Percentiles rank a stretch among this genome's conserved stretches.
Conservation (phyloP, 2,329 filamentous ascomycete genomes). For the Monilinia laxa region DNA sequence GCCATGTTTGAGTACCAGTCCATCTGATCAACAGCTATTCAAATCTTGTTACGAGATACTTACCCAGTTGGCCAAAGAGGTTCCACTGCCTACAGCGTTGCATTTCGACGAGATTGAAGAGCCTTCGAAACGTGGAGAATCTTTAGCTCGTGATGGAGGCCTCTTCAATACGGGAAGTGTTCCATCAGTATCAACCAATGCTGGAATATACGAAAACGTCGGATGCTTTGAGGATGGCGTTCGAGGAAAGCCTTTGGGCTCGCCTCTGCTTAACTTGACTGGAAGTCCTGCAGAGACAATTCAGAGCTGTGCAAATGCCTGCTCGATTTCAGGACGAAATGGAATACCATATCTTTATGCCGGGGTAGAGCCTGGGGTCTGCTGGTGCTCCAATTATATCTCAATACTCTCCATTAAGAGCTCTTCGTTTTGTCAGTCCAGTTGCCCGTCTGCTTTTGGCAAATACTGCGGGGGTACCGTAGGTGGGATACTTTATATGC, state of each 20-base stretch:
- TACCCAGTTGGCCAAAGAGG: not conserved
- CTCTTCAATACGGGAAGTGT: constrained; percentile 11
- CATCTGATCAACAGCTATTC: not conserved
- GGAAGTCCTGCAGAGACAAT: not conserved
- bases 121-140: not conserved
- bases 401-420: constrained; percentile 1
- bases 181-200: not conserved
- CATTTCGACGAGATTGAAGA: not conserved
- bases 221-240: constrained; percentile 16
- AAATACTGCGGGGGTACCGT: constrained; percentile 4
- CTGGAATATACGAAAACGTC: not conserved
- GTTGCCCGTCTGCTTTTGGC: not conserved
- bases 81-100: not conserved
- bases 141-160: not conserved
- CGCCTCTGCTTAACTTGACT: constrained; percentile 1
- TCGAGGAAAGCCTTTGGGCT: constrained; percentile 1
- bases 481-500: constrained; percentile 1
- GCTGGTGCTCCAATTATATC: constrained; percentile 14
- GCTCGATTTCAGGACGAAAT: not conserved
- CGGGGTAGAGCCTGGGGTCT: constrained; percentile 12
- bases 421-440: constrained; percentile 10
- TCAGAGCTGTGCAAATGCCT: constrained; percentile 12
- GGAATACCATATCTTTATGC: constrained; percentile 7
- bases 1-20: not conserved
- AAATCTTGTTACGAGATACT: constrained; percentile 4